Evolutionary conservation across 73 alveolate species (phyloP), one percentile per base, ranked within the genome.

Genomic region (Paramecium sexaurelia): DNA sequence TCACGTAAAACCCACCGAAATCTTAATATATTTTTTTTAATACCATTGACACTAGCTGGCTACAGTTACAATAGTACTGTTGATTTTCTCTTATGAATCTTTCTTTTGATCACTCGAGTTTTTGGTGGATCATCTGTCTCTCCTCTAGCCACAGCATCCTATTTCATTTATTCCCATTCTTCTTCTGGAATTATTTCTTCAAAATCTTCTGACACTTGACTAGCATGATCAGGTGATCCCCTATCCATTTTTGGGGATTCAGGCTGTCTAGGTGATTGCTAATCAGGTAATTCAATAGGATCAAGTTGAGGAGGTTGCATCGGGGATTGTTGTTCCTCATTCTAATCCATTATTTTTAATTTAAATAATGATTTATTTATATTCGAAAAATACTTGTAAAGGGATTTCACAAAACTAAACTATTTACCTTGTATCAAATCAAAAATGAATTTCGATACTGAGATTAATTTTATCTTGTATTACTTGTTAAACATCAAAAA

Each of bases 131-230:
- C 94, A 15, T 88, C 78, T 29, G 82, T 36, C 10, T 88, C 87
- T 26, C 91, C 91, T 35, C 66, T 69, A 20, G 56, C 87, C 27
- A 66, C 43, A 26, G 93, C 93, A 17, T 87, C 93, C 41, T 87
- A 43, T 87, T 78, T 87, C 39, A 87, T 20, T 19, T 66, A 45
- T 24, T 87, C 93, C 36, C 67, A 68, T 20, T 87, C 93, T 87
- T 87, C 93, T 10, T 73, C 88, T 0, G 93, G 93, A 66, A 87
- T 87, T n/a, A n/a, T 22, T 39, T 87, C 93, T 68, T 87, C 93
- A 3, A 67, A 35, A 40, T 87, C 93, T 13, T 87, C 93, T 10
- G 88, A 75, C 15, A 24, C 37, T 39, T 41, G 33, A 39, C 40
- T 29, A 17, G 75, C 75, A 24, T 45, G 90, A 40, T 78, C 90